Conservation (phyloP, 768 basidiomycete genomes). For the Termitomyces titanicus region DNA sequence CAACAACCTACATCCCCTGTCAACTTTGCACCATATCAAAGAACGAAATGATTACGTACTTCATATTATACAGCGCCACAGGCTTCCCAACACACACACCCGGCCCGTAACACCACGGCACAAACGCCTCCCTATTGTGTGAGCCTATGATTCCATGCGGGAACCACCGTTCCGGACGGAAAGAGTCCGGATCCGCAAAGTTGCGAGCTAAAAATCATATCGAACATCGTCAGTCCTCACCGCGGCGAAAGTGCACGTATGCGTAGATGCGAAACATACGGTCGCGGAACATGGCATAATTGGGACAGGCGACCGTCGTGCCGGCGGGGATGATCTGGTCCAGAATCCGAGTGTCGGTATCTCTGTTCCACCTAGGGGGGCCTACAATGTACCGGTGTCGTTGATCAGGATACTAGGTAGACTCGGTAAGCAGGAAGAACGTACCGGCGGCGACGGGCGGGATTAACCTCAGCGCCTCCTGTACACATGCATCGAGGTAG, state of each 20-base stretch:
- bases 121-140: conserved; percentile 15
- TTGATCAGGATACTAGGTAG: too few relatives aligned
- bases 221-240: neutral
- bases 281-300: conserved; percentile 14
- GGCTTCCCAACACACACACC: conserved; percentile 23
- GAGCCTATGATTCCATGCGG: neutral
- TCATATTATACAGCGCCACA: conserved; percentile 24
- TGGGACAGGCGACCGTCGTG: conserved; percentile 14
- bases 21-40: neutral
- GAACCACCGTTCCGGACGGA: conserved; percentile 20
- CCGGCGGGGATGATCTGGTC: conserved; percentile 8
- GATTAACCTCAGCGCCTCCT: conserved; percentile 20
- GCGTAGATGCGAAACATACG: neutral
- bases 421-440: neutral
- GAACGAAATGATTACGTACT: conserved; percentile 10
- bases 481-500: conserved; percentile 18
- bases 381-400: conserved; percentile 1
- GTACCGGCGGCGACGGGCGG: conserved; percentile 20
- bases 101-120: conserved; percentile 19
- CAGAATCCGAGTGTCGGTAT: conserved; percentile 1
- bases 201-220: conserved; percentile 15
- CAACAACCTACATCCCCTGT: conserved; percentile 10
- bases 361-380: conserved; percentile 12
- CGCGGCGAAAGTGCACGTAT: neutral
- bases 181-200: conserved; percentile 18